phyloP scores from a whole-genome alignment of 75 land plant species.

The Gnetum montanum region DNA sequence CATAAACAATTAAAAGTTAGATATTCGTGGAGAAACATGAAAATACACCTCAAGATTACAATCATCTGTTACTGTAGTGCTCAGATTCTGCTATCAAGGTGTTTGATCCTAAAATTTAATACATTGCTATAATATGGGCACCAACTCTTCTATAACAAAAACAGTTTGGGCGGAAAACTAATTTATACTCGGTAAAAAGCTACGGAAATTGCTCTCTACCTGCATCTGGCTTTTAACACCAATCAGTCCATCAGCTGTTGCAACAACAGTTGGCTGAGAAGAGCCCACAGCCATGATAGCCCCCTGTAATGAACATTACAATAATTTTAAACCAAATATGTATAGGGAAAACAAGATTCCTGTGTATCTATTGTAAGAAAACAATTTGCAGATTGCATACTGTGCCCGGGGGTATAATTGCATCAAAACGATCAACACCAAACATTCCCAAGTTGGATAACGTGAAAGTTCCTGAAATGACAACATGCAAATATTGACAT shows the following conservation, averaged over 20 bases:
- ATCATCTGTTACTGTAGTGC: no score
- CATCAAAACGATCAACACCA: constrained; percentile 87
- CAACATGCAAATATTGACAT: not conserved
- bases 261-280: constrained; percentile 62
- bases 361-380: not conserved
- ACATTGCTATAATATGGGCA: no score
- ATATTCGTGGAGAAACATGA: no score
- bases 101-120: no score
- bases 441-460: constrained; percentile 80
- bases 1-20: constrained; percentile 1
- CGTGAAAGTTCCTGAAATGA: constrained; percentile 62
- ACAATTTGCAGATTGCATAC: constrained; percentile 24
- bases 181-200: no score
- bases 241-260: constrained; percentile 67
- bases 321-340: not conserved
- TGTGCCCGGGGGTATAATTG: constrained; percentile 80
- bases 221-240: constrained; percentile 87
- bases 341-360: not conserved
- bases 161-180: no score
- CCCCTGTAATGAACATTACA: constrained; percentile 30
- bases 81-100: no score
- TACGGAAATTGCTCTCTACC: constrained; percentile 29
- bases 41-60: no score
- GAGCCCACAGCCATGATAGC: constrained; percentile 94
- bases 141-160: no score